These are phyloP conservation scores for Boletus smithii DNA, from an alignment of 1,284 basidiomycete species.

Conservation along the genomic window DNA sequence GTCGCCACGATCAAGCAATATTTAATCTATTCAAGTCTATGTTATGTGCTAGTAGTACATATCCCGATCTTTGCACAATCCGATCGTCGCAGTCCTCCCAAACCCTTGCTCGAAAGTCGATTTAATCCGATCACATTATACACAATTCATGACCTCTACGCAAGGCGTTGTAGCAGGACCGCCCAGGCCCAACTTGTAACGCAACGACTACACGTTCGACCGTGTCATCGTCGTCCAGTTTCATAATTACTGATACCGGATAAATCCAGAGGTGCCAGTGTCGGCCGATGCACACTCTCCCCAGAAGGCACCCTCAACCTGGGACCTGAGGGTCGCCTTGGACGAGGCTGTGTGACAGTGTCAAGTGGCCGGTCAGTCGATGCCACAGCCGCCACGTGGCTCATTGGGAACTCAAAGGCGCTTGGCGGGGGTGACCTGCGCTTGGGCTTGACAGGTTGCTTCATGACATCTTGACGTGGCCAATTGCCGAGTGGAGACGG, in stretches of 20 bases:
- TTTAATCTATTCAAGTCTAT: too few species aligned
- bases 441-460: slow-evolving; percentile 34
- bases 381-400: neutral
- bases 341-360: slow-evolving; percentile 27
- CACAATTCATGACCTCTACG: too few species aligned
- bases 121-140: neutral
- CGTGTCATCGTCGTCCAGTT: neutral
- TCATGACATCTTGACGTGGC: slow-evolving; percentile 50
- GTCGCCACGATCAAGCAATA: too few species aligned
- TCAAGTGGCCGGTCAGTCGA: slow-evolving; percentile 13
- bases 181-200: neutral
- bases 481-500: slow-evolving; percentile 55
- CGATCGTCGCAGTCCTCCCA: slow-evolving; percentile 20
- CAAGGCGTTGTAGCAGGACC: slow-evolving; percentile 25
- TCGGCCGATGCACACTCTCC: slow-evolving; percentile 28
- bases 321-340: slow-evolving; percentile 40
- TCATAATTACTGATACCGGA: slow-evolving; percentile 22
- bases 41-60: too few species aligned
- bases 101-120: slow-evolving; percentile 25
- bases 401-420: slow-evolving; percentile 23
- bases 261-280: slow-evolving; percentile 37
- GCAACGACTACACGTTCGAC: too few species aligned
- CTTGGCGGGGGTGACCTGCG: slow-evolving; percentile 29
- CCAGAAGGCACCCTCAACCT: slow-evolving; percentile 25
- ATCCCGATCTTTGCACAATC: too few species aligned